Conservation (phyloP, 2,329 filamentous ascomycete genomes). For the Simplicillium aogashimaense region DNA sequence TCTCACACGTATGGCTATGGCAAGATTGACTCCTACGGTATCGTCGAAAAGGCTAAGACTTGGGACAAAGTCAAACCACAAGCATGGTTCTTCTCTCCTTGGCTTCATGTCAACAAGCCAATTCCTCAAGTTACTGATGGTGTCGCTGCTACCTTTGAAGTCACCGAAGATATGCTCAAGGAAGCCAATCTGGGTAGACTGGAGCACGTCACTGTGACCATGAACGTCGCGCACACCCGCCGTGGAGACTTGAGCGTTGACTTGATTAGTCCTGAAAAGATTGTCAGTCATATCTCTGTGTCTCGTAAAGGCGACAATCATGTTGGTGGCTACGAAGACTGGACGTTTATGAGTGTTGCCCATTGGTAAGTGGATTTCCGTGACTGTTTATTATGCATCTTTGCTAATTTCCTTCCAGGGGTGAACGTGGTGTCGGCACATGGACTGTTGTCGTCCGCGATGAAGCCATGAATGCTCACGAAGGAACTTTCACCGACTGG, state of each 20-base stretch:
- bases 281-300: constrained; percentile 76
- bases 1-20: constrained; percentile 95
- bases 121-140: constrained; percentile 82
- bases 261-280: constrained; percentile 69
- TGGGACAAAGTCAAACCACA: constrained; percentile 91
- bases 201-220: constrained; percentile 94
- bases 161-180: constrained; percentile 72
- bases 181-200: constrained; percentile 74
- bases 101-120: constrained; percentile 77
- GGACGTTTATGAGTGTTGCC: constrained; percentile 98
- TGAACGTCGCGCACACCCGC: constrained; percentile 84
- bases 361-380: constrained; percentile 59
- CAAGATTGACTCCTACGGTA: constrained; percentile 79
- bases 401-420: constrained; percentile 40
- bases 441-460: constrained; percentile 93
- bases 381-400: too few species aligned
- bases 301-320: constrained; percentile 60
- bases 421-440: constrained; percentile 74
- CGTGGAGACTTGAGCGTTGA: constrained; percentile 91
- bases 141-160: constrained; percentile 67
- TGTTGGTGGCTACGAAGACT: constrained; percentile 70
- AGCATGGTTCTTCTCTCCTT: constrained; percentile 87
- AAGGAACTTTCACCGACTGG: constrained; percentile 81
- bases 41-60: constrained; percentile 76
- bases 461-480: constrained; percentile 63